Evolutionary conservation across 2,329 filamentous ascomycete species (phyloP), one percentile per base, ranked within the genome.

Genomic region (Monilinia fructicola): DNA sequence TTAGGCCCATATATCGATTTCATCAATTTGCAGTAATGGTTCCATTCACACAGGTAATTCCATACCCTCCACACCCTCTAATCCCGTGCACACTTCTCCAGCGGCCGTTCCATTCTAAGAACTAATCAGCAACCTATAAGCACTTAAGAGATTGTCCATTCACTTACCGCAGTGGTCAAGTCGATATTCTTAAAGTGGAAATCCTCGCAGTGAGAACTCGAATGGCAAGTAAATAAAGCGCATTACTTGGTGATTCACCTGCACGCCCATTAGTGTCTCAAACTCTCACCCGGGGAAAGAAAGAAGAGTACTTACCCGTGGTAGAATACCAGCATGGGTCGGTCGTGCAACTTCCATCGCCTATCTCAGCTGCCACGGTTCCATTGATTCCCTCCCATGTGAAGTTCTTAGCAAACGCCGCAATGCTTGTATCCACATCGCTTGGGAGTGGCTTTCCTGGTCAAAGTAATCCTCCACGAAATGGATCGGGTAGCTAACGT

Each of bases 391-490:
- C 42, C 46, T 61, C 18, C 55, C 55, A 65, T 4, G 10, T 46
- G 52, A 65, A 61, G 11, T 26, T 21, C 26, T 23, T 46, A 9
- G 64, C 55, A 54, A 14, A 61, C 18, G 55, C 64, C 21, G 55
- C 55, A 23, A 65, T 11, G 6, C 35, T 42, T 6, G 4, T 12
- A 11, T 60, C 9, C 5, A n/a, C 35, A 3, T 35, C 48, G 6
- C 16, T 31, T 9, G 44, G 44, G 4, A 53, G n/a, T 1, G 9
- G n/a, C 10, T 65, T 65, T 18, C 44, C 55, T 65, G 64, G 35
- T 65, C 55, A 40, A 31, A 52, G 31, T 65, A 65, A 53, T 61
- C 38, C 48, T 35, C 64, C 5, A 65, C 35, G 35, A 65, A 65
- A 61, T 65, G 55, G 18, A 65, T 61, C 4, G 64, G 55, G 54